Percentiles rank a stretch among this genome's conserved stretches.
Conservation (phyloP, 1,284 basidiomycete species). For the Boletus calvinii region DNA sequence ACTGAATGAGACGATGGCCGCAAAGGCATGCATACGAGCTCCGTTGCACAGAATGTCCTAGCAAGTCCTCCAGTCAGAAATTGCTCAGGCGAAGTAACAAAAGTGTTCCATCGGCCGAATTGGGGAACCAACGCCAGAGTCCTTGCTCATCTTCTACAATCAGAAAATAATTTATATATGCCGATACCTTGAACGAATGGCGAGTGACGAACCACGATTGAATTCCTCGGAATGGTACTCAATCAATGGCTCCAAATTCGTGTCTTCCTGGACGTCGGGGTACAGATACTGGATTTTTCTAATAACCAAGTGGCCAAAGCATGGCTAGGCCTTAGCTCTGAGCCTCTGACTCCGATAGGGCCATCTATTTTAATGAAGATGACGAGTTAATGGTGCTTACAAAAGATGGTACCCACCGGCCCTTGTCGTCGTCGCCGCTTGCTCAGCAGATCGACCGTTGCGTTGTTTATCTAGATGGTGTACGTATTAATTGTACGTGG, state of each 20-base stretch:
- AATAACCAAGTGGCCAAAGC: slow-evolving; percentile 39
- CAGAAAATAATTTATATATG: not conserved
- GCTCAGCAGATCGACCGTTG: slow-evolving; percentile 40
- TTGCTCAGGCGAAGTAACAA: too few species aligned
- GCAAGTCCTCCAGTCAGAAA: too few species aligned
- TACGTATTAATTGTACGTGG: not conserved
- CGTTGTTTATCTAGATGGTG: not conserved
- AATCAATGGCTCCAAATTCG: not conserved
- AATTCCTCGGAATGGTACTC: not conserved
- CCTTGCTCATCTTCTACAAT: not conserved
- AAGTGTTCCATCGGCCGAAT: too few species aligned
- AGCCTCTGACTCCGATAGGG: slow-evolving; percentile 36
- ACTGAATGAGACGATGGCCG: too few species aligned
- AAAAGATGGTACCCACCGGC: slow-evolving; percentile 19
- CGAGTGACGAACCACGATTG: not conserved
- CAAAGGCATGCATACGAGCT: too few species aligned
- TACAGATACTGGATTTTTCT: slow-evolving; percentile 50
- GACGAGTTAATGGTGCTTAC: too few species aligned
- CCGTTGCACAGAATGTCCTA: too few species aligned
- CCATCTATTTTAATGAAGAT: too few species aligned
- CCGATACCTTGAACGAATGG: not conserved
- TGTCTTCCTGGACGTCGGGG: slow-evolving; percentile 38
- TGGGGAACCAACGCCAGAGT: not conserved
- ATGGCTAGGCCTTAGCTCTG: slow-evolving; percentile 39
- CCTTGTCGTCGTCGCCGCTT: slow-evolving; percentile 43